Conservation (phyloP, 2,329 filamentous ascomycete genomes). For the Pyrenophora seminiperda region DNA sequence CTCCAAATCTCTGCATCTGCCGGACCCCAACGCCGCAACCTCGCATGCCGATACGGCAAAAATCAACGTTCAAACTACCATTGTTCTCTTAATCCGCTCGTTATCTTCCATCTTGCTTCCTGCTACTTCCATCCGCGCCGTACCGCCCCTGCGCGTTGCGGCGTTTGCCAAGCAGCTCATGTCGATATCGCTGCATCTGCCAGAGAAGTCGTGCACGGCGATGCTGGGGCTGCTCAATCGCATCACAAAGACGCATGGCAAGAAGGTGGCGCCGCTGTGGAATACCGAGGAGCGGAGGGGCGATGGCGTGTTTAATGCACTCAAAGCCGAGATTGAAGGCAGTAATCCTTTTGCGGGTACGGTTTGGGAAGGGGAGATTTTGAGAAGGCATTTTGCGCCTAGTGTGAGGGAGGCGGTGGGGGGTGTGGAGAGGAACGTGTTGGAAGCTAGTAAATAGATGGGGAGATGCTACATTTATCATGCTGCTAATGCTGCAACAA, state of each 20-base stretch:
- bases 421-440: conserved; percentile 42
- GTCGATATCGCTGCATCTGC: conserved; percentile 79
- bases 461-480: too few species aligned
- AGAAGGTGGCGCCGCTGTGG: conserved; percentile 86
- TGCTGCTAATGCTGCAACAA: too few species aligned
- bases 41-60: conserved; percentile 63
- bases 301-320: conserved; percentile 81
- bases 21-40: conserved; percentile 63
- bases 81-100: conserved; percentile 86
- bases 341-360: conserved; percentile 91
- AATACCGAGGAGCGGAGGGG: conserved; percentile 91
- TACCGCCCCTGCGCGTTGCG: conserved; percentile 83
- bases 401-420: conserved; percentile 75
- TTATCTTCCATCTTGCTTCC: conserved; percentile 82
- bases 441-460: conserved; percentile 33
- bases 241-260: conserved; percentile 78
- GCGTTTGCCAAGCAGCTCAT: conserved; percentile 93
- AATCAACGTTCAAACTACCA: conserved; percentile 93
- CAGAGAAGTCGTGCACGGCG: conserved; percentile 85
- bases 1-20: conserved; percentile 73
- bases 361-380: conserved; percentile 89
- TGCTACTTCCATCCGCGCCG: conserved; percentile 70
- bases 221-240: conserved; percentile 77
- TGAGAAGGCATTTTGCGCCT: conserved; percentile 84
- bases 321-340: conserved; percentile 73